Base-by-base conservation (phyloP, 176 grass and related monocot genomes). In the Leersia perrieri region DNA sequence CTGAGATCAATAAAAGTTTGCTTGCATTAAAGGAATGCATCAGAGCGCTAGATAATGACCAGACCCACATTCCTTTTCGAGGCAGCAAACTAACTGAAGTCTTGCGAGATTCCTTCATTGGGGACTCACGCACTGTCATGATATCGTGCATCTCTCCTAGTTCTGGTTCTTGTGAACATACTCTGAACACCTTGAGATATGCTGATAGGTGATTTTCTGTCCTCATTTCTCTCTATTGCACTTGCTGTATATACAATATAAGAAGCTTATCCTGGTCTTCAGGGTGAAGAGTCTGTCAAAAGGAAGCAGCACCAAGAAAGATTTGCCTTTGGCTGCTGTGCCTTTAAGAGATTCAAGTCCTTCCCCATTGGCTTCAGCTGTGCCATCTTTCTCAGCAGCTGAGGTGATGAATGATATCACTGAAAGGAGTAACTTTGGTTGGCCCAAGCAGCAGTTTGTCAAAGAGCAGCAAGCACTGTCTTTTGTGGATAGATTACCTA, bases 1-100 rank as follows among this genome's bases (percentile, higher is more conserved):
- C 97, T 63, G 97, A 99, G 87, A 99, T 99, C 66, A 99, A 99
- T 85, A 99, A 99, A 95, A 99, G 97, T 86, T 91, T 99, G 84
- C 89, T 99, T 85, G 97, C 93, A 25, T 87, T 99, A 38, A 99
- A 99, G 39, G 97, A 99, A 84, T 99, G 97, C 80, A 99, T 99
- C 70, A 87, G 97, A 83, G 97, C 97, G 73, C 88, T 99, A 31
- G 97, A 99, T 87, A 99, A 96, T 26, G 97, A 99, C 69, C 93
- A 99, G 68, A 92, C 79, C 80, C 97, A 99, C 87, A 99, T 99
- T 80, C 97, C 97, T 64, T 99, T 99, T 72, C 92, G 97, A 77
- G 97, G 97, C 32, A 99, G 97, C 86, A 99, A 99, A 86, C 57
- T 96, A 70, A 99, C 97, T 14, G 97, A 99, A 91, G 97, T 99